Base-by-base conservation (phyloP, 495 filamentous ascomycete species). In the Hypoxylon crocopeplum region DNA sequence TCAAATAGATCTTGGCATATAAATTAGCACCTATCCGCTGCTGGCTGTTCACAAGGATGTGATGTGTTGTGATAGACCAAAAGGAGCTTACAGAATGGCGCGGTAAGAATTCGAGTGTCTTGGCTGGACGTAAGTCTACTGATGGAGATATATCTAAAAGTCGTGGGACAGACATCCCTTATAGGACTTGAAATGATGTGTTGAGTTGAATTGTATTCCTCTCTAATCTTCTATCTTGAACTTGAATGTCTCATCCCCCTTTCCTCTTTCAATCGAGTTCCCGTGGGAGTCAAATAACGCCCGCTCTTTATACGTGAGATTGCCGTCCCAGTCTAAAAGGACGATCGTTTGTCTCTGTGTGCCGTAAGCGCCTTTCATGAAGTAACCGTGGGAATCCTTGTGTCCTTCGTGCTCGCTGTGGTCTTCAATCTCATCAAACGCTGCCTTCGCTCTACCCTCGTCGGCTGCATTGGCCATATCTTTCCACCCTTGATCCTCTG, bases 261-360 rank as follows among this genome's bases (percentile, higher is more conserved):
- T 58, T 2, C 83, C 85, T 20, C 77, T 72, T 13, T 80, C 75
- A 36, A 92, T 75, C 6, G 83, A 76, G 29, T 83, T 81, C 3
- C 82, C 89, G 25, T 88, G 66, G 4, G 77, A 71, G 70, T 93
- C 91, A 72, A 82, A 95, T 33, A 98, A 76, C 19, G 91, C 89
- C 48, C 95, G 83, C 74, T 98, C 94, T 51, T 87, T 81, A 67
- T 90, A 97, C 10, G 84, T 86, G 34, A 95, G 84, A 42, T 86
- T 83, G 11, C 93, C 93, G 15, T 87, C 77, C 68, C 81, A 82
- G 57, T 86, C 85, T 20, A 96, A 87, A 13, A 98, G 78, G 19
- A 98, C 76, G 10, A 98, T 77, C 0, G 91, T 96, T 78, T 98
- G 93, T 60, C 91, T 86, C 70, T 96, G 91, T 1, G 94, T 98